These are phyloP conservation scores for Acacia melanoxylon DNA, from an alignment of 306 rosid genomes.

Conservation along the genomic window DNA sequence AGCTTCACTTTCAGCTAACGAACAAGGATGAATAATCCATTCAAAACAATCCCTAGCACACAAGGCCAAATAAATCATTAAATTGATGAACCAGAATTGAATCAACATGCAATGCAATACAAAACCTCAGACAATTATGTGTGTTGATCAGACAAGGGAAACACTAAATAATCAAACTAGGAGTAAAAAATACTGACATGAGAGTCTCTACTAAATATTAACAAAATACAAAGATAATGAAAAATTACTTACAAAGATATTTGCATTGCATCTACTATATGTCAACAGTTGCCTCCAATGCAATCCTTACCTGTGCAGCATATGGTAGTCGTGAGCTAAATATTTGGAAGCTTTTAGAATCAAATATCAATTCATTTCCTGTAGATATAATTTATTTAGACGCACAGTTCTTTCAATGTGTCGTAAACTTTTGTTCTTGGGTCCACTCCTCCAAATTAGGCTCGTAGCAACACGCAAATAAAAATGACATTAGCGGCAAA, in stretches of 20 bases:
- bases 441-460: slow-evolving; percentile 72
- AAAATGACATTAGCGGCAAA: slow-evolving; percentile 10
- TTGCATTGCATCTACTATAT: too few species aligned
- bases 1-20: background rate
- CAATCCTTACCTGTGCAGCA: slow-evolving; percentile 75
- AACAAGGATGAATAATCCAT: background rate
- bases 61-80: background rate
- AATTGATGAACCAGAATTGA: background rate
- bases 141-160: too few species aligned
- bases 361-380: slow-evolving; percentile 16
- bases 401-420: slow-evolving; percentile 48
- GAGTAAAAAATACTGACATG: too few species aligned
- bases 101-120: background rate
- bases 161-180: too few species aligned
- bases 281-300: too few species aligned
- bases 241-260: too few species aligned
- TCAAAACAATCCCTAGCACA: background rate
- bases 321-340: slow-evolving; percentile 16
- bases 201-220: too few species aligned
- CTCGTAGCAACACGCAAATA: slow-evolving; percentile 56
- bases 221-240: too few species aligned
- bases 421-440: slow-evolving; percentile 57
- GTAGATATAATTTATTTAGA: slow-evolving; percentile 14
- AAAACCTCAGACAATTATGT: too few species aligned
- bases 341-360: background rate